Evolutionary conservation across 768 basidiomycete genomes (phyloP), one percentile per base, ranked within the genome.

Genomic region (Psilocybe cyanescens): DNA sequence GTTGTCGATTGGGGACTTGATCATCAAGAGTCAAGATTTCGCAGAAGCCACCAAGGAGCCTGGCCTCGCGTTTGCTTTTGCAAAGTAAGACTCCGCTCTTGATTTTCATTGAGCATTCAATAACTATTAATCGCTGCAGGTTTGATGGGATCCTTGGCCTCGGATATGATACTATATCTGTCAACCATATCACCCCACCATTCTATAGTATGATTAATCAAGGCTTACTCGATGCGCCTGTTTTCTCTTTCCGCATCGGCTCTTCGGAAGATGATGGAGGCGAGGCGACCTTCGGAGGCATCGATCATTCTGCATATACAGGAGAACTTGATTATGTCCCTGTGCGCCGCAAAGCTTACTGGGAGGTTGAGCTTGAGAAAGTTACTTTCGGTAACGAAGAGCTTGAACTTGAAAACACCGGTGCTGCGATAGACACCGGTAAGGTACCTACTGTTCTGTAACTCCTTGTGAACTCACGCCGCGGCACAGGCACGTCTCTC

Each of bases 31-130:
- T 11, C 92, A 93, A 72, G 90, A 95, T 71, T 99, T 99, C 68
- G 97, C 95, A 8, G 97, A 99, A 78, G 94, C 96, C 1, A 90
- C 88, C 60, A 93, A 94, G 75, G 97, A 99, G 72, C 97, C 97
- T 19, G 97, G 97, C 47, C 88, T 99, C 52, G 90, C 96, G 4
- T 99, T 99, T 72, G 97, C 97, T 29, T 98, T 97, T 66, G 95
- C 94, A 71, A 95, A 91, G 91, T 94, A 67, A 70, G 91, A 80
- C 19, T n/a, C 54, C 35, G 6, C 44, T 14, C 58, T 7, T 29
- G 9, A 30, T 47, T 33, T 51, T 50, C 14, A 19, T n/a, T 33
- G 57, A 55, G 51, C n/a, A 11, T 41, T 19, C 9, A 53, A 35
- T 63, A 8, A 37, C 41, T 31, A 30, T 48, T 12, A 45, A 28